These are phyloP conservation scores for Lepidium africanum DNA, from an alignment of 345 rosid species.

Conservation along the genomic window DNA sequence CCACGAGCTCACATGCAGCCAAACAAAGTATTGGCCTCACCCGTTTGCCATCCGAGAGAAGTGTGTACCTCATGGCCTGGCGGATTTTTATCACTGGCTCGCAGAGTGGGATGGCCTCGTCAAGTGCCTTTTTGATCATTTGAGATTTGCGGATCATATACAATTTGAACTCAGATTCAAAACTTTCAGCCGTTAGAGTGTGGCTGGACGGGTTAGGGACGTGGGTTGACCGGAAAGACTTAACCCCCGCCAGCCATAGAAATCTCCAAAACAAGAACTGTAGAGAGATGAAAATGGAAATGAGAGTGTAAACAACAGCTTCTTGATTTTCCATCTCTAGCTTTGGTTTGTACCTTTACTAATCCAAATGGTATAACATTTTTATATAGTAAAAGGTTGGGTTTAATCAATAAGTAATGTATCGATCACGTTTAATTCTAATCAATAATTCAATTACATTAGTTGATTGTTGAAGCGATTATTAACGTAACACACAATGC, in stretches of 20 bases:
- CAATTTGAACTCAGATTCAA: slow-evolving; percentile 39
- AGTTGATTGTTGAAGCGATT: too few relatives aligned
- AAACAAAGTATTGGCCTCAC: slow-evolving; percentile 67
- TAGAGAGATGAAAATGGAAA: neutral
- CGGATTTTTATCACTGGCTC: slow-evolving; percentile 58
- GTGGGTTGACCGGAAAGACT: neutral
- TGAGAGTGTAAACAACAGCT: neutral
- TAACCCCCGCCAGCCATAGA: neutral
- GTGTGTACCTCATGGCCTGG: slow-evolving; percentile 80
- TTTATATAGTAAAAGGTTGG: too few relatives aligned
- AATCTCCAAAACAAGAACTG: neutral
- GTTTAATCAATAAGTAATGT: too few relatives aligned
- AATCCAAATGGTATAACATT: neutral
- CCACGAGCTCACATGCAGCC: slow-evolving; percentile 71
- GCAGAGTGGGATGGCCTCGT: slow-evolving; percentile 44
- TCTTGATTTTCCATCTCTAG: neutral
- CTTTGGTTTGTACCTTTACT: neutral
- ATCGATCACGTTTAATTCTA: too few relatives aligned
- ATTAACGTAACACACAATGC: too few relatives aligned
- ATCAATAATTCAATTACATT: too few relatives aligned
- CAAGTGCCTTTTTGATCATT: slow-evolving; percentile 52
- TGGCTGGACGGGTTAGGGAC: neutral
- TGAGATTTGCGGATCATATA: slow-evolving; percentile 60
- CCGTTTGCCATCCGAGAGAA: slow-evolving; percentile 67
- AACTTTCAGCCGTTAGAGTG: neutral